Evolutionary conservation across 2,329 filamentous ascomycete genomes (phyloP).

Genomic region (Whalleya microplaca): DNA sequence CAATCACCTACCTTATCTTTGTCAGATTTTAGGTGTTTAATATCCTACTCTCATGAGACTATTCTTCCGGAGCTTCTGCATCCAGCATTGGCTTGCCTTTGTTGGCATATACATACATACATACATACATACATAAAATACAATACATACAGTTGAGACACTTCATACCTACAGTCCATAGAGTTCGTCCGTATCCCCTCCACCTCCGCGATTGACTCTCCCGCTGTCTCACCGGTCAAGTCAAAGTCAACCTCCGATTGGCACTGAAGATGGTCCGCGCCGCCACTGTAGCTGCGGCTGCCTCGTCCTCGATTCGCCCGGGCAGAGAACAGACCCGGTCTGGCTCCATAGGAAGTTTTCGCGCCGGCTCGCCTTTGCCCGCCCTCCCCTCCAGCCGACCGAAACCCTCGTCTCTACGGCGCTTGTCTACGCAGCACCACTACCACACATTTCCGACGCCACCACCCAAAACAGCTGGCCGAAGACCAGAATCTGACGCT

Average conservation of each 20-base stretch:
- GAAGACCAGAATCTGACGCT: slow-evolving; percentile 37
- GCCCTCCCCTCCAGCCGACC: slow-evolving; percentile 21
- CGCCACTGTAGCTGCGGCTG: slow-evolving; percentile 25
- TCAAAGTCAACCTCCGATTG: slow-evolving; percentile 1
- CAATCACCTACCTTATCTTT: not conserved
- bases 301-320: slow-evolving; percentile 24
- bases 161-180: no score
- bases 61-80: not conserved
- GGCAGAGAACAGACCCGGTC: slow-evolving; percentile 22
- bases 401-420: slow-evolving; percentile 26
- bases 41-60: not conserved
- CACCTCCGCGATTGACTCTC: not conserved
- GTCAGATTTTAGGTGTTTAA: not conserved
- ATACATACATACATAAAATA: no score
- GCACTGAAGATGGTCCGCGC: slow-evolving; percentile 29
- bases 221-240: not conserved
- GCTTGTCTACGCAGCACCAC: slow-evolving; percentile 53
- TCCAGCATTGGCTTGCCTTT: not conserved
- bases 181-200: not conserved
- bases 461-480: slow-evolving; percentile 68
- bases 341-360: slow-evolving; percentile 36
- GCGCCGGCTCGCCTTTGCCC: slow-evolving; percentile 38
- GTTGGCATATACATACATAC: not conserved
- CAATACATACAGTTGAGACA: no score
- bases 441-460: slow-evolving; percentile 83